phyloP scores from a whole-genome alignment of 2,329 filamentous ascomycete species.

The Colletotrichum cuscutae region DNA sequence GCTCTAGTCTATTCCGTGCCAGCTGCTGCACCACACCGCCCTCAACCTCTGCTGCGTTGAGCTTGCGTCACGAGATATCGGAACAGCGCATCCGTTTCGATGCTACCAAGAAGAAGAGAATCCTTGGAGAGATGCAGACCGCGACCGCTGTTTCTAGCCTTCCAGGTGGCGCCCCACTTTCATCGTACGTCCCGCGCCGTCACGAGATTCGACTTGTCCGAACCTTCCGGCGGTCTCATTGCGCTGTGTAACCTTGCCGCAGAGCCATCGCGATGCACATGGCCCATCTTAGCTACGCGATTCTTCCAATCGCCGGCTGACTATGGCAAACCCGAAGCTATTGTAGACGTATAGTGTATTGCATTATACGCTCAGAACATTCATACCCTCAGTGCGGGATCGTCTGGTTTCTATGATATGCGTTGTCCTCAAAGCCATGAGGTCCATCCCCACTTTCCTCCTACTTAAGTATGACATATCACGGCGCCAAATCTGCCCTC shows the following conservation, averaged over 20 bases:
- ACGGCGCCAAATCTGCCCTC: background rate
- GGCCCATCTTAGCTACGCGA: background rate
- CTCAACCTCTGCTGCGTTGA: background rate
- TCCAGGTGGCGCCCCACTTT: background rate
- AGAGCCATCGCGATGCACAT: background rate
- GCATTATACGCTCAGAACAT: background rate
- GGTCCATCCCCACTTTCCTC: background rate
- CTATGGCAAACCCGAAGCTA: background rate
- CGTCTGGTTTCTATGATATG: background rate
- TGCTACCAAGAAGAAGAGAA: background rate
- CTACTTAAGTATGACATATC: background rate
- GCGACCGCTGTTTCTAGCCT: constrained; percentile 8
- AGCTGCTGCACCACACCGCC: background rate
- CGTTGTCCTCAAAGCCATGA: background rate
- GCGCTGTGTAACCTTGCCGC: background rate
- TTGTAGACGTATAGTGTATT: background rate
- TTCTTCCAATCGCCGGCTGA: background rate
- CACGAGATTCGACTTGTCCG: constrained; percentile 4
- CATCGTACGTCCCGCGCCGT: constrained; percentile 3
- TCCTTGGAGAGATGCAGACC: background rate
- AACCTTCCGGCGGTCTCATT: constrained; percentile 15
- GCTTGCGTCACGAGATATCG: background rate
- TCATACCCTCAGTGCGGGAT: background rate
- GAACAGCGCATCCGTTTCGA: background rate
- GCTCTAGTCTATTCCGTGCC: background rate